These are phyloP conservation scores for Coemansia sp. DNA, from an alignment of 192 early-diverging fungal species.

Conservation along the genomic window DNA sequence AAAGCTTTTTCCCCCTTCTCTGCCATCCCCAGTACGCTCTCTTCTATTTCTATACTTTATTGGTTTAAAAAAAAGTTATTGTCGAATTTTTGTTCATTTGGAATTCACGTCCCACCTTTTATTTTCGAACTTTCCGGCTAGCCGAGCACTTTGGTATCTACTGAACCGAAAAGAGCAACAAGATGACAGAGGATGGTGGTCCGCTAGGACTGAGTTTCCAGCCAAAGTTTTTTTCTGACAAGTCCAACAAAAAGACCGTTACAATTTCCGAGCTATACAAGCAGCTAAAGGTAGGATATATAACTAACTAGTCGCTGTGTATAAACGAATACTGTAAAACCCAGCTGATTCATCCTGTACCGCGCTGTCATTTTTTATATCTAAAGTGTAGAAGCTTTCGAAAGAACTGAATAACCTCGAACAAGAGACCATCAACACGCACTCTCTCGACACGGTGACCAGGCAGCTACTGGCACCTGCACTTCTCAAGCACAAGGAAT, in stretches of 20 bases:
- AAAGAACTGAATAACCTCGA: constrained; percentile 68
- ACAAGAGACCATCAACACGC: constrained; percentile 72
- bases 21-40: neutral
- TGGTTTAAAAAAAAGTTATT: no score
- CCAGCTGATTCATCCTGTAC: no score
- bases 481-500: constrained; percentile 77
- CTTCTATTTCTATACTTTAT: no score
- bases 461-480: constrained; percentile 67
- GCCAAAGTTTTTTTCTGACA: constrained; percentile 49
- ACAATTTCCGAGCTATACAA: constrained; percentile 45
- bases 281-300: constrained; percentile 46
- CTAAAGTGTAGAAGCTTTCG: constrained; percentile 70
- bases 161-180: no score
- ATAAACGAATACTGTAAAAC: no score
- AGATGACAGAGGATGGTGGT: constrained; percentile 40
- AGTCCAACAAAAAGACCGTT: constrained; percentile 46
- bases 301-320: no score
- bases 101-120: no score
- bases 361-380: constrained; percentile 4
- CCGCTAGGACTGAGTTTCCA: constrained; percentile 48
- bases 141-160: no score
- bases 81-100: no score
- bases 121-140: no score
- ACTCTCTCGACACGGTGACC: constrained; percentile 65
- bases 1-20: neutral